phyloP scores from a whole-genome alignment of 768 basidiomycete species.

The Saitozyma podzolica region DNA sequence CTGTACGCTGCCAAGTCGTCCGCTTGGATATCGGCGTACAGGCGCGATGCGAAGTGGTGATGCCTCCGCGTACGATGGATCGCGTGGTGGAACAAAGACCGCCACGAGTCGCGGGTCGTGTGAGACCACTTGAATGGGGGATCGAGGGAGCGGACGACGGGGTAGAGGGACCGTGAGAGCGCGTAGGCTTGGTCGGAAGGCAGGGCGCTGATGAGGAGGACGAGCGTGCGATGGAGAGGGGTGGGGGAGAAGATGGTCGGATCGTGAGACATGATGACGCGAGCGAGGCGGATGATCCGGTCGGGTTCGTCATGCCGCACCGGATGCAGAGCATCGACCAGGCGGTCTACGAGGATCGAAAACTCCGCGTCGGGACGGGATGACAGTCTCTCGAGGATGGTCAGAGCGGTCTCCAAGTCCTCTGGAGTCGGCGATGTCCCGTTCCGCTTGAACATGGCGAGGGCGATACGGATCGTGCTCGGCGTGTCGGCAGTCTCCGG shows the following conservation, averaged over 20 bases:
- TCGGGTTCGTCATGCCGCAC: background rate
- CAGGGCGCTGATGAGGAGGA: slow-evolving; percentile 7
- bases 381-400: background rate
- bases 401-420: background rate
- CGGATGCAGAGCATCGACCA: background rate
- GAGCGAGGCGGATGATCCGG: background rate
- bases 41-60: slow-evolving; percentile 35
- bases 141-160: slow-evolving; percentile 12
- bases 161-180: slow-evolving; percentile 23
- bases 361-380: background rate
- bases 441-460: background rate
- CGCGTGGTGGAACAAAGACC: slow-evolving; percentile 20
- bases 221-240: background rate
- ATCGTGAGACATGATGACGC: background rate
- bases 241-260: background rate
- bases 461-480: background rate
- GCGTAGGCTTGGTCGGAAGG: slow-evolving; percentile 19
- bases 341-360: background rate
- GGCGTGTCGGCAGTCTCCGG: no score
- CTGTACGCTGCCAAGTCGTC: slow-evolving; percentile 16
- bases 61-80: slow-evolving; percentile 14
- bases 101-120: slow-evolving; percentile 12
- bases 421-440: background rate
- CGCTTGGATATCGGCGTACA: slow-evolving; percentile 36
- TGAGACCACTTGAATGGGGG: slow-evolving; percentile 23